These are phyloP conservation scores for Candida namnaoensis DNA, from an alignment of 805 yeast genomes.

Conservation along the genomic window DNA sequence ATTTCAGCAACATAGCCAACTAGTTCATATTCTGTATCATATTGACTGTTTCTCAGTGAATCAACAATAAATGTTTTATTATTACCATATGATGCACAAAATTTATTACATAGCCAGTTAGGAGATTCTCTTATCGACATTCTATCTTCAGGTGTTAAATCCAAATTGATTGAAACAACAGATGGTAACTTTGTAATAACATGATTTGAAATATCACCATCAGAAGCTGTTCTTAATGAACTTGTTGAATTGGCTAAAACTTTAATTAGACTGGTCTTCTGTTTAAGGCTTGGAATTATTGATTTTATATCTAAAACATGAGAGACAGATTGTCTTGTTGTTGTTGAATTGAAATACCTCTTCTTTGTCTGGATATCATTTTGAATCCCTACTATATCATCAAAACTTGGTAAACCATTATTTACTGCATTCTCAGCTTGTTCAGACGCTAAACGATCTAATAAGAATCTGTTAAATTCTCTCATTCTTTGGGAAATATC, in stretches of 20 bases:
- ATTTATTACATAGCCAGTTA: conserved; percentile 57
- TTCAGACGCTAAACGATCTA: conserved; percentile 43
- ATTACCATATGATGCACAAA: conserved; percentile 35
- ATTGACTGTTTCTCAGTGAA: conserved; percentile 20
- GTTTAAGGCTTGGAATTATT: too few species aligned
- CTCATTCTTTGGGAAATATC: conserved; percentile 26
- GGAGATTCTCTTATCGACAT: conserved; percentile 36
- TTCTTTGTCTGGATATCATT: conserved; percentile 33
- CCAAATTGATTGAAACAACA: conserved; percentile 52
- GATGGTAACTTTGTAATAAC: conserved; percentile 48
- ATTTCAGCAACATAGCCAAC: conserved; percentile 67
- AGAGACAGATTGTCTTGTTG: not conserved
- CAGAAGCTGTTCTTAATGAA: too few species aligned
- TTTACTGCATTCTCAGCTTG: conserved; percentile 25
- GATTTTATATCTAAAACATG: not conserved
- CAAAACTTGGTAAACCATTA: conserved; percentile 7
- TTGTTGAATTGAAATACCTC: not conserved
- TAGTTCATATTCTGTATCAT: conserved; percentile 41
- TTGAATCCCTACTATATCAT: conserved; percentile 30
- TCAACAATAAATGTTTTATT: conserved; percentile 28
- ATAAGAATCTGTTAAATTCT: conserved; percentile 49
- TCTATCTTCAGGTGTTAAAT: conserved; percentile 47
- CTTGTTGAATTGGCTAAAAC: too few species aligned
- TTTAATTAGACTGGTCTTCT: too few species aligned
- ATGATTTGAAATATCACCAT: too few species aligned